These are phyloP conservation scores for Xylaria palmicola DNA, from an alignment of 495 filamentous ascomycete species.

Conservation along the genomic window DNA sequence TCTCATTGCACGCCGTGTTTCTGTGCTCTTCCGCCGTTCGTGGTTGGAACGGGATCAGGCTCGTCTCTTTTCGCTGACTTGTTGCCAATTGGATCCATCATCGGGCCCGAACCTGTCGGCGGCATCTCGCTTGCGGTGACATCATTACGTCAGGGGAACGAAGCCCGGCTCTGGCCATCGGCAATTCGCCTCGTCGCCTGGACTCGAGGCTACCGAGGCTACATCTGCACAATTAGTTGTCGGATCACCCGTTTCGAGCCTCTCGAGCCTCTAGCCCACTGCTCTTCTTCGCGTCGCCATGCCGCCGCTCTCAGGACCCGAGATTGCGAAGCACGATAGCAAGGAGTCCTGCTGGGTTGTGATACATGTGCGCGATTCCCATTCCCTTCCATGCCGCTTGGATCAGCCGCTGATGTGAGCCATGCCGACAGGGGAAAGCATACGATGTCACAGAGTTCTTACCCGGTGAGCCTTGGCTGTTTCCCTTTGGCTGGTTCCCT, in stretches of 20 bases:
- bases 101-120: background rate
- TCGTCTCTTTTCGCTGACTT: no score
- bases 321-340: constrained; percentile 16
- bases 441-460: constrained; percentile 82
- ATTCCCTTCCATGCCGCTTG: background rate
- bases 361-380: constrained; percentile 10
- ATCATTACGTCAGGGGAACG: background rate
- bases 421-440: constrained; percentile 46
- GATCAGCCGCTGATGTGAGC: background rate
- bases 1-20: no score
- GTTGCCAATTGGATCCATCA: background rate
- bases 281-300: background rate
- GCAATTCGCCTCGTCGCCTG: background rate
- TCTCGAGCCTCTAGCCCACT: background rate
- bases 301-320: constrained; percentile 16
- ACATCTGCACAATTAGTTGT: background rate
- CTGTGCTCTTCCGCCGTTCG: no score
- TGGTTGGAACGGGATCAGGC: no score
- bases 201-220: background rate
- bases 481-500: no score
- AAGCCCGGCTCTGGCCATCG: background rate
- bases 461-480: constrained; percentile 39
- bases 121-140: background rate
- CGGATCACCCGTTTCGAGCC: background rate
- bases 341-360: constrained; percentile 19